A percentile compares a stretch with the other conserved stretches of the same genome.
These are phyloP conservation scores for Yamadazyma tumulicola DNA, from an alignment of 805 yeast species.

Conservation along the genomic window DNA sequence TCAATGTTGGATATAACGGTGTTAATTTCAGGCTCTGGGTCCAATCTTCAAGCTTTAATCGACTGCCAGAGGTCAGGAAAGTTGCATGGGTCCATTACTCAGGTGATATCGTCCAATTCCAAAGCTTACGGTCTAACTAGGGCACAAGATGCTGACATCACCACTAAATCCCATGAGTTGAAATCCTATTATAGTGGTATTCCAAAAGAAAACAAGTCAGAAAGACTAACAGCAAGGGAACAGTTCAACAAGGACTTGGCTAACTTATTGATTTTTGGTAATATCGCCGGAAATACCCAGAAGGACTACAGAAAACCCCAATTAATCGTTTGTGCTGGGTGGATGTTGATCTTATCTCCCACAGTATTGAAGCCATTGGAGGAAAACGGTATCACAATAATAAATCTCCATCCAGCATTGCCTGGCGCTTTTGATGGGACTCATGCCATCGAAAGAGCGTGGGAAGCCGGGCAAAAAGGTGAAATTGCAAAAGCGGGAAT, in stretches of 20 bases:
- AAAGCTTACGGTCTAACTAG: slow-evolving; percentile 86
- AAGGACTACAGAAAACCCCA: slow-evolving; percentile 57
- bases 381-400: slow-evolving; percentile 65
- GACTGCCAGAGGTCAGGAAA: slow-evolving; percentile 55
- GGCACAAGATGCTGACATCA: slow-evolving; percentile 66
- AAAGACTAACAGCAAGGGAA: slow-evolving; percentile 60
- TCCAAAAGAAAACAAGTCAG: slow-evolving; percentile 62
- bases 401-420: slow-evolving; percentile 93
- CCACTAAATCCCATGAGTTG: slow-evolving; percentile 67
- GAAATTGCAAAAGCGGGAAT: slow-evolving; percentile 77
- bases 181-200: slow-evolving; percentile 71
- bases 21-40: slow-evolving; percentile 90
- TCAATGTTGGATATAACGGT: slow-evolving; percentile 51
- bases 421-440: slow-evolving; percentile 98
- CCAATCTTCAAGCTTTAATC: slow-evolving; percentile 92
- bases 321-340: slow-evolving; percentile 94
- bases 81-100: slow-evolving; percentile 54
- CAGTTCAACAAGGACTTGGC: slow-evolving; percentile 79
- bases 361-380: slow-evolving; percentile 66
- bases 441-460: slow-evolving; percentile 94
- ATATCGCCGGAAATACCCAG: slow-evolving; percentile 28
- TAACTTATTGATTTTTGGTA: slow-evolving; percentile 53
- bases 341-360: slow-evolving; percentile 91
- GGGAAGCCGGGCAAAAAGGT: slow-evolving; percentile 91
- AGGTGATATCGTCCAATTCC: slow-evolving; percentile 81